Conservation (phyloP, 2,329 filamentous ascomycete genomes). For the Penicillium sp. region DNA sequence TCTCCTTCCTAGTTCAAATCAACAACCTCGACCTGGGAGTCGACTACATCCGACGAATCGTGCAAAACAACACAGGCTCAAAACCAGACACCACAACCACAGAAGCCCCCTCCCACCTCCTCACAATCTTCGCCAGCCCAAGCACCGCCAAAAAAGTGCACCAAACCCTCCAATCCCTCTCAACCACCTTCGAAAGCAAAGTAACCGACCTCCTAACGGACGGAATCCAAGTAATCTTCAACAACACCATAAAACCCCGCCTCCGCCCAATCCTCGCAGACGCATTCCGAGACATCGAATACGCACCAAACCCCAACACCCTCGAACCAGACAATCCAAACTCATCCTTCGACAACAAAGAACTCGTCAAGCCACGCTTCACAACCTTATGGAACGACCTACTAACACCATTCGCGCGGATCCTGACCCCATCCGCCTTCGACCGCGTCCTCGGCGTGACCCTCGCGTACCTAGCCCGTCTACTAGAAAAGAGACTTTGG, state of each 20-base stretch:
- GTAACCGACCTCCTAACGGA: constrained; percentile 78
- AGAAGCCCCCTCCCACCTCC: constrained; percentile 43
- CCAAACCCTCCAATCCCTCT: constrained; percentile 65
- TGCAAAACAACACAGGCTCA: constrained; percentile 61
- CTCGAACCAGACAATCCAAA: constrained; percentile 34
- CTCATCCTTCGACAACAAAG: constrained; percentile 48
- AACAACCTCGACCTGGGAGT: constrained; percentile 93
- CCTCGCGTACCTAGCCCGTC: constrained; percentile 69
- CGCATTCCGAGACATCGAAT: constrained; percentile 88
- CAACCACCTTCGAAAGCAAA: constrained; percentile 71
- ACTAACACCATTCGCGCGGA: constrained; percentile 76
- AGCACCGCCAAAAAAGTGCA: constrained; percentile 70
- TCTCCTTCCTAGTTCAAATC: constrained; percentile 86
- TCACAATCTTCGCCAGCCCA: constrained; percentile 74
- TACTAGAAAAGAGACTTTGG: constrained; percentile 85
- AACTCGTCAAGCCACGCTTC: constrained; percentile 75
- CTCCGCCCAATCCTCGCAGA: constrained; percentile 82
- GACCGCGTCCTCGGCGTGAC: constrained; percentile 72
- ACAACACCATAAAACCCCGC: constrained; percentile 80
- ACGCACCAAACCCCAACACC: constrained; percentile 63
- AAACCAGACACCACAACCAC: constrained; percentile 21
- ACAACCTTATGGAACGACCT: constrained; percentile 81
- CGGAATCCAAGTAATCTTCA: constrained; percentile 80
- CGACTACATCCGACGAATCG: constrained; percentile 86
- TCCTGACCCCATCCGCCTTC: constrained; percentile 77